Percentiles rank a stretch among this genome's conserved stretches.
phyloP scores from a whole-genome alignment of 108 stramenopile genomes.

The Licmophora abbreviata region DNA sequence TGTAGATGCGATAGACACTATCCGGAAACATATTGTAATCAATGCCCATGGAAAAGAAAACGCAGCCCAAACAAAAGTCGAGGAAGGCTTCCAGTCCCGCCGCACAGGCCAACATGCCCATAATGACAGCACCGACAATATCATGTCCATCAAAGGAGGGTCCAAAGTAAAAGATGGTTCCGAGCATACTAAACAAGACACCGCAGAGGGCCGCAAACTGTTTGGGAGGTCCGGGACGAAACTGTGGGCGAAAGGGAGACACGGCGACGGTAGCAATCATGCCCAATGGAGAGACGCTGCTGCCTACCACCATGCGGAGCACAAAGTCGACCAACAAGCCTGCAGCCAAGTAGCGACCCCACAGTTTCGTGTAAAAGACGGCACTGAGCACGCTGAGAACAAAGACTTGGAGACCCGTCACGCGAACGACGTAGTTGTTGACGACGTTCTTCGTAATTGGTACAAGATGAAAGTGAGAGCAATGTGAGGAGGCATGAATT shows the following conservation, averaged over 20 bases:
- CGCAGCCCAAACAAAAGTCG: conserved; percentile 27
- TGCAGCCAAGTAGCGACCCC: conserved; percentile 19
- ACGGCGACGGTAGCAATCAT: conserved; percentile 18
- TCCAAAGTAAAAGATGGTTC: conserved; percentile 18
- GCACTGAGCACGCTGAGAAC: conserved; percentile 11
- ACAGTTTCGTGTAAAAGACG: conserved; percentile 5
- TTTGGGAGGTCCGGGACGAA: conserved; percentile 20
- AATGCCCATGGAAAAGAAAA: conserved; percentile 8
- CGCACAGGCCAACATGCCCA: conserved; percentile 17
- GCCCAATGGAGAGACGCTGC: conserved; percentile 15
- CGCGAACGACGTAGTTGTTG: conserved; percentile 22
- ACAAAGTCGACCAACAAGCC: conserved; percentile 16
- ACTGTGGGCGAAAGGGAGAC: conserved; percentile 10
- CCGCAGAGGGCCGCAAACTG: conserved; percentile 28
- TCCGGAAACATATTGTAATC: conserved; percentile 10
- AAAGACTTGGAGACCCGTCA: conserved; percentile 15
- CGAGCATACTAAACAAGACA: conserved; percentile 12
- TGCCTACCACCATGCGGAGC: conserved; percentile 15
- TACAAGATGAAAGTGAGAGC: too few species aligned
- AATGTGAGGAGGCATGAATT: too few species aligned
- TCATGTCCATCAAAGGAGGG: conserved; percentile 17
- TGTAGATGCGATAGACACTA: conserved; percentile 20
- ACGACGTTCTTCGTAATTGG: too few species aligned
- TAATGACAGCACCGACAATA: conserved; percentile 14
- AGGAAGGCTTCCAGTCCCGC: conserved; percentile 20